These are phyloP conservation scores for Aspergillus piperis DNA, from an alignment of 2,329 filamentous ascomycete genomes.

Conservation along the genomic window DNA sequence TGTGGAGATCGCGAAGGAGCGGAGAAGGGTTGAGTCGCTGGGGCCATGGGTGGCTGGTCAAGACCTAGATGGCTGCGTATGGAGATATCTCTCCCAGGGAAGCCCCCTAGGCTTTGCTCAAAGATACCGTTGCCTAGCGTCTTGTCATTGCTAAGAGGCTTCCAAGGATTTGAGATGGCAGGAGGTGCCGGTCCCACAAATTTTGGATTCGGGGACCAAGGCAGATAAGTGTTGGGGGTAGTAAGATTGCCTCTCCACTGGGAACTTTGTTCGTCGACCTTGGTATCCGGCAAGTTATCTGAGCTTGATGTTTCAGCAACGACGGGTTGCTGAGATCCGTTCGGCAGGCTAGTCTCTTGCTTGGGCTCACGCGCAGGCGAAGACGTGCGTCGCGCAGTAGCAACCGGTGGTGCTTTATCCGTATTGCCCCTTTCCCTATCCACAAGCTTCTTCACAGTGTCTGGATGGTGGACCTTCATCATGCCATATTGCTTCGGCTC, in stretches of 20 bases:
- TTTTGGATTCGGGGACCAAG: slow-evolving; percentile 41
- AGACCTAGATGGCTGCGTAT: slow-evolving; percentile 45
- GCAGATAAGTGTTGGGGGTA: slow-evolving; percentile 38
- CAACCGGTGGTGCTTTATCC: slow-evolving; percentile 33
- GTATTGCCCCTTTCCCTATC: slow-evolving; percentile 36
- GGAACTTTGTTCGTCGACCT: slow-evolving; percentile 35
- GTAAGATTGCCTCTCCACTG: slow-evolving; percentile 44
- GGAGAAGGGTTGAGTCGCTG: slow-evolving; percentile 34
- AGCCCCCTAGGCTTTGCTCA: slow-evolving; percentile 54
- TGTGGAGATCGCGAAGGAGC: slow-evolving; percentile 32
- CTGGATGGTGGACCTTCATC: slow-evolving; percentile 63
- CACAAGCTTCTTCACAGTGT: slow-evolving; percentile 52
- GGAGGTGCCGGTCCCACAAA: slow-evolving; percentile 33
- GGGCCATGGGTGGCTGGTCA: slow-evolving; percentile 41
- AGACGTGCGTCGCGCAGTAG: slow-evolving; percentile 31
- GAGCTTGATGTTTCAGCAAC: slow-evolving; percentile 25
- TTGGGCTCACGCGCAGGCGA: slow-evolving; percentile 36
- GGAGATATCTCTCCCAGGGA: slow-evolving; percentile 47
- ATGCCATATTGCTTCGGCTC: slow-evolving; percentile 62
- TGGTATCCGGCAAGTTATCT: slow-evolving; percentile 28
- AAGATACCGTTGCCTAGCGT: slow-evolving; percentile 66
- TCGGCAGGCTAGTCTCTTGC: slow-evolving; percentile 26
- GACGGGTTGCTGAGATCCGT: slow-evolving; percentile 31
- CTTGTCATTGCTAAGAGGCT: slow-evolving; percentile 56
- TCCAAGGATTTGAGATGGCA: slow-evolving; percentile 58